Evolutionary conservation across 129 eudicot species (phyloP), one percentile per base, ranked within the genome.

Genomic region (Escallonia herrerae): DNA sequence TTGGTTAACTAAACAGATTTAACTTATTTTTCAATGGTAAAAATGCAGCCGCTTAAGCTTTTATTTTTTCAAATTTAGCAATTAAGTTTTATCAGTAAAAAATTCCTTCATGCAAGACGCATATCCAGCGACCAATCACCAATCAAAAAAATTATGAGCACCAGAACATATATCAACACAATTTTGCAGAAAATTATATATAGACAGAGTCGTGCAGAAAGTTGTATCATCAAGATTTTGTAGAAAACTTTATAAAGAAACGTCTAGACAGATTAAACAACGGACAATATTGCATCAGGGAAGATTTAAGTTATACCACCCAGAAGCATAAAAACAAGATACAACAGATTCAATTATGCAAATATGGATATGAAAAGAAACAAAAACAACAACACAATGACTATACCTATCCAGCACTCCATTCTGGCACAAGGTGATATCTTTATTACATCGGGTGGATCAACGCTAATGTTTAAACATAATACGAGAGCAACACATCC

Each of bases 361-460:
- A 12, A 53, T 11, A 53, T 11, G 7, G 14, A 53, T 53, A 12
- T 15, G 14, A 14, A 2, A 53, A 53, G 58, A 4, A 53, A 51
- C 5, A 53, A 11, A 8, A 53, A 22, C 33, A 53, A 7, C 58
- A 53, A 53, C 5, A 33, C 58, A 53, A 53, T n/a, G 58, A 8
- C 14, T 50, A 61, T 91, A 93, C 98, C 98, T 80, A 94, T 94
- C 99, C 99, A 94, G 59, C 99, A 89, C 80, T 94, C 96, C 99
- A 89, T 86, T 63, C 96, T 81, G 68, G 99, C 99, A 86, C 99
- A 94, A 80, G 99, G 99, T 63, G 96, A 81, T 77, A 94, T 89
- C 80, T 89, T 93, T 67, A 94, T 94, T 56, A 94, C 99, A 82
- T 94, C 99, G 70, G 99, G 99, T n/a, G 99, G 99, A 71, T 86